A percentile compares a stretch with the other conserved stretches of the same genome.
Evolutionary conservation across 495 filamentous ascomycete genomes (phyloP).

Genomic region (Cercophora scortea): DNA sequence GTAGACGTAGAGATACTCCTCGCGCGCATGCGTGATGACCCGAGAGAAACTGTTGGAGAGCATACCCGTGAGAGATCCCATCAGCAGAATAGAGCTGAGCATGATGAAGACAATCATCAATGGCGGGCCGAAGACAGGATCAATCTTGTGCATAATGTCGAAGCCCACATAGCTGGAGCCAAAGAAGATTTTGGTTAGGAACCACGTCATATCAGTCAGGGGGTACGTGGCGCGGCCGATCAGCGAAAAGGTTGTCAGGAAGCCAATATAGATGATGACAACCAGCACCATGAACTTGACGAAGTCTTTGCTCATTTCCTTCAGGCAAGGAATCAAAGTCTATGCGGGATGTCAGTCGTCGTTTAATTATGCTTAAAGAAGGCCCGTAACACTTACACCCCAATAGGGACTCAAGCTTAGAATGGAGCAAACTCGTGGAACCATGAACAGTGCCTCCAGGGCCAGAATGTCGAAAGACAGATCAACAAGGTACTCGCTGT

Average conservation of each 20-base stretch:
- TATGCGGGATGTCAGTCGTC: slow-evolving; percentile 3
- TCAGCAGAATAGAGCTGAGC: slow-evolving; percentile 83
- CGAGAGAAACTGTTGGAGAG: slow-evolving; percentile 83
- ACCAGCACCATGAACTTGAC: slow-evolving; percentile 87
- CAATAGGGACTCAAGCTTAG: slow-evolving; percentile 87
- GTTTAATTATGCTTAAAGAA: too few relatives aligned
- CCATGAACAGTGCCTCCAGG: slow-evolving; percentile 81
- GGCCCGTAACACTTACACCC: slow-evolving; percentile 37
- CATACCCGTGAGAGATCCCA: slow-evolving; percentile 85
- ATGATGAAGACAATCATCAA: slow-evolving; percentile 77
- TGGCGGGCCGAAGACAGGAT: slow-evolving; percentile 51
- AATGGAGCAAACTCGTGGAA: slow-evolving; percentile 83
- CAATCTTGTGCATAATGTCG: slow-evolving; percentile 44
- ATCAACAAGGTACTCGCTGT: slow-evolving; percentile 57
- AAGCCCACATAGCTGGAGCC: slow-evolving; percentile 76
- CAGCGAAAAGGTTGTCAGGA: slow-evolving; percentile 86
- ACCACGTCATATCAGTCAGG: slow-evolving; percentile 73
- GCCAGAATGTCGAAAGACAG: slow-evolving; percentile 81
- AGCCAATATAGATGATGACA: slow-evolving; percentile 73
- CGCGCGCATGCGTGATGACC: slow-evolving; percentile 61
- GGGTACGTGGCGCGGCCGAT: slow-evolving; percentile 72
- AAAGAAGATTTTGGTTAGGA: slow-evolving; percentile 76
- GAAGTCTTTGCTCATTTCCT: slow-evolving; percentile 93
- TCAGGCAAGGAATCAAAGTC: slow-evolving; percentile 69
- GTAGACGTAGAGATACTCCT: slow-evolving; percentile 83